A percentile compares a stretch with the other conserved stretches of the same genome.
Conservation (phyloP, 345 rosid species). For the Rhizophora apiculata region DNA sequence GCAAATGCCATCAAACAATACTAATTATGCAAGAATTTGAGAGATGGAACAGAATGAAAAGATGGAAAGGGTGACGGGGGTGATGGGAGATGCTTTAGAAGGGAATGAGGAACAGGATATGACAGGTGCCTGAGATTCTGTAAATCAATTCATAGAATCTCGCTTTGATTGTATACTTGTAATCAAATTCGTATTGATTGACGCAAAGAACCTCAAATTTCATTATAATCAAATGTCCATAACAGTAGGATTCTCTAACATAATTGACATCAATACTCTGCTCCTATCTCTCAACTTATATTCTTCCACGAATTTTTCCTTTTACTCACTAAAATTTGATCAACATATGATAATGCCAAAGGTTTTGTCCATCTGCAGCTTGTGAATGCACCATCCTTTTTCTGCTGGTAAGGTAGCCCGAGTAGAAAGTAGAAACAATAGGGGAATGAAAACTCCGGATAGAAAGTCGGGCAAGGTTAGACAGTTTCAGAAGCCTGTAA, state of each 20-base stretch:
- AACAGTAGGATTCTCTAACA: no score
- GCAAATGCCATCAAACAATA: constrained; percentile 55
- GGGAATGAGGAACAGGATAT: constrained; percentile 8
- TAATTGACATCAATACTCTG: no score
- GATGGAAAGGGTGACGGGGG: constrained; percentile 83
- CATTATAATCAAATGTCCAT: no score
- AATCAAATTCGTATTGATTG: no score
- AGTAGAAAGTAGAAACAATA: constrained; percentile 43
- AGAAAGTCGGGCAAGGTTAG: constrained; percentile 85
- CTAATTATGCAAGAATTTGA: constrained; percentile 77
- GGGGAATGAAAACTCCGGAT: constrained; percentile 68
- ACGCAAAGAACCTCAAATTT: no score
- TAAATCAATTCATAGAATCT: no score
- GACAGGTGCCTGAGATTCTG: no score
- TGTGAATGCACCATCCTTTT: constrained; percentile 76
- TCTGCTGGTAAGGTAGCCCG: constrained; percentile 66
- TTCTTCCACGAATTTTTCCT: background rate
- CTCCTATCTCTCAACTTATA: no score
- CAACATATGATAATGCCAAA: no score
- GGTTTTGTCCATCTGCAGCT: constrained; percentile 39
- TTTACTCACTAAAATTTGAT: background rate
- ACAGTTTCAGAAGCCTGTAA: constrained; percentile 76
- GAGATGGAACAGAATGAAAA: constrained; percentile 65
- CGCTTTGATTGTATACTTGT: no score
- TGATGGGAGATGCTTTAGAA: constrained; percentile 87